Conservation (phyloP, 2,329 filamentous ascomycete species). For the Bipolaris victoriae region DNA sequence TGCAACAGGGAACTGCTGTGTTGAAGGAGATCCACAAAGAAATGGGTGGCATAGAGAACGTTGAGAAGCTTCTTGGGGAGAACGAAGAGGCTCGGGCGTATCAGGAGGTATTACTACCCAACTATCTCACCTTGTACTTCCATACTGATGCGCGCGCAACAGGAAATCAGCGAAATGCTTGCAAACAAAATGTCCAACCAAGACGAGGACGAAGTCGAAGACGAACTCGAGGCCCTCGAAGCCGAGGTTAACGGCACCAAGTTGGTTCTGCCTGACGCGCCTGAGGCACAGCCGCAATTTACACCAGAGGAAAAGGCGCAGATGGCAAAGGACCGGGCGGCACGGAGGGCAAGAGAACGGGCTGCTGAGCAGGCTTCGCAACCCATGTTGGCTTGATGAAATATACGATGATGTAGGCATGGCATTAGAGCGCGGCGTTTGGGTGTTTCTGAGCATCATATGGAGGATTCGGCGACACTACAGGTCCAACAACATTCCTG, state of each 20-base stretch:
- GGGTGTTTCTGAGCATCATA: conserved; percentile 18
- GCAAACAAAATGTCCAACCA: conserved; percentile 87
- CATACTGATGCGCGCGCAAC: conserved; percentile 17
- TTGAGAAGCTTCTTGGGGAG: conserved; percentile 95
- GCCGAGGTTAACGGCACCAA: conserved; percentile 59
- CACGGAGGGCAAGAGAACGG: conserved; percentile 41
- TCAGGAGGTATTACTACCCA: conserved; percentile 69
- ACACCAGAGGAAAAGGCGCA: conserved; percentile 38
- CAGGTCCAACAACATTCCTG: conserved; percentile 5
- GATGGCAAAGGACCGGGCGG: conserved; percentile 41
- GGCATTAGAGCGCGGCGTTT: conserved; percentile 47
- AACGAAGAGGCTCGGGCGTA: conserved; percentile 89
- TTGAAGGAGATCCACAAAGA: conserved; percentile 90
- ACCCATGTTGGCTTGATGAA: conserved; percentile 46
- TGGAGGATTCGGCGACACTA: conserved; percentile 1
- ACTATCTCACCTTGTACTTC: not conserved
- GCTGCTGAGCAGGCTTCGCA: conserved; percentile 42
- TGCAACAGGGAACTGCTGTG: conserved; percentile 90
- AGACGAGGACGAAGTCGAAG: conserved; percentile 97
- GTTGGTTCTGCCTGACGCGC: conserved; percentile 49
- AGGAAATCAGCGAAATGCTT: conserved; percentile 94
- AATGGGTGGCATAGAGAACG: conserved; percentile 92
- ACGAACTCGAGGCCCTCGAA: conserved; percentile 85
- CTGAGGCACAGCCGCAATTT: conserved; percentile 40
- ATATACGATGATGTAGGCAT: conserved; percentile 14